Evolutionary conservation across 495 filamentous ascomycete species (phyloP), one percentile per base, ranked within the genome.

Genomic region (Bathelium albidoporum): DNA sequence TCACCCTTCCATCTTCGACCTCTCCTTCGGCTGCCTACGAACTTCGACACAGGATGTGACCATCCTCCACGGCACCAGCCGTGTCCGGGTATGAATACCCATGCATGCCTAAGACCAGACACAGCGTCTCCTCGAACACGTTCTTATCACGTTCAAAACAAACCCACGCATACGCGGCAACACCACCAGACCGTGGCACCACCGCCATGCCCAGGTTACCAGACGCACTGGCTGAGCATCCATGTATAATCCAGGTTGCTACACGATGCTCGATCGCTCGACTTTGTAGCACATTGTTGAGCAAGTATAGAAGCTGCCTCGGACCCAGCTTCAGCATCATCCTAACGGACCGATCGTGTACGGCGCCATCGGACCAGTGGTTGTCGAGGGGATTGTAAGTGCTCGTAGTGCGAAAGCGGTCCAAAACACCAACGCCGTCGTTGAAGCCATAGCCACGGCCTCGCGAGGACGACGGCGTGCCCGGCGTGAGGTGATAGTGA

Each of bases 311-410:
- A 1, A 85, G 71, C 66, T 85, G 81, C 11, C 75, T 78, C 12
- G 84, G 84, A 63, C 85, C 77, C 24, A 87, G 75, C 72, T 87
- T 86, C 72, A 86, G 74, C 84, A 87, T 85, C 65, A 86, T 84
- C 70, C 86, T 82, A 28, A 87, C 77, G 22, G 85, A 76, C 64
- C 86, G 86, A 70, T 86, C 85, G 60, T 86, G 83, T 41, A 74
- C 73, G 44, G 85, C 82, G 62, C 84, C 83, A 65, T 86, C 83
- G 32, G 84, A 84, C 84, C 84, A 87, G 49, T 83, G 84, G 66
- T 81, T 78, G 44, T 70, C 70, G 16, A 73, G 74, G n/a, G 74
- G 68, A 59, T 70, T 64, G 58, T 69, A 67, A 32, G 63, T 65
- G 1, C 44, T 61, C 10, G 59, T 45, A n/a, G 64, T 52, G 61